Evolutionary conservation across 306 rosid genomes (phyloP), one percentile per base, ranked within the genome.

Genomic region (Medicago arabica): DNA sequence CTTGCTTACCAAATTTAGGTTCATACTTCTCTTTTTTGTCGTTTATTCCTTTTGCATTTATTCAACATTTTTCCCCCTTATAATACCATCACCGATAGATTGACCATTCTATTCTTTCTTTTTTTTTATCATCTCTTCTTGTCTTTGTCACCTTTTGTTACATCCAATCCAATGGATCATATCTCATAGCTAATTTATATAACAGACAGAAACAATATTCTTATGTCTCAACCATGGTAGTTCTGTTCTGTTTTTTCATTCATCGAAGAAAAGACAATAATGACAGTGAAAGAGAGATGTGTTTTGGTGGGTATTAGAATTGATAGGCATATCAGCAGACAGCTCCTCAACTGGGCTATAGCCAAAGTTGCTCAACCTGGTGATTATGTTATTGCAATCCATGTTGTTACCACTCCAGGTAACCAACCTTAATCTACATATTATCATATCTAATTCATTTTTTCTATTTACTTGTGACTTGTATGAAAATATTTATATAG

Each of bases 311-410:
- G 97, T 61, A 87, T 90, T 71, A 82, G 77, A 59, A 83, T 90
- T 5, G 93, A 90, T 79, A 60, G 83, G 69, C 67, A 69, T 51
- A 81, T 96, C 79, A 84, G 88, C 79, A 84, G 88, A 76, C 90
- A 91, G 7, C 82, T 94, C 6, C 89, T 94, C 31, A 82, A 87
- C 60, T 94, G 98, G 98, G 97, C 98, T 67, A 83, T 94, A 25
- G 86, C 82, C 47, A 88, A 90, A 78, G 95, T 92, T 50, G 95
- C 98, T 41, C 86, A 86, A 36, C 93, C 97, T 28, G 93, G 96
- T 54, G 97, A 90, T 77, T 85, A 77, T 71, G 96, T 94, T 75
- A 59, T 90, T 73, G 97, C 97, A 50, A 61, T 86, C 71, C 88
- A 91, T 75, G 89, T 93, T 60, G 87, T 87, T 60, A 84, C 75